These are phyloP conservation scores for Apium graveolens DNA, from an alignment of 129 eudicot species.

Conservation along the genomic window DNA sequence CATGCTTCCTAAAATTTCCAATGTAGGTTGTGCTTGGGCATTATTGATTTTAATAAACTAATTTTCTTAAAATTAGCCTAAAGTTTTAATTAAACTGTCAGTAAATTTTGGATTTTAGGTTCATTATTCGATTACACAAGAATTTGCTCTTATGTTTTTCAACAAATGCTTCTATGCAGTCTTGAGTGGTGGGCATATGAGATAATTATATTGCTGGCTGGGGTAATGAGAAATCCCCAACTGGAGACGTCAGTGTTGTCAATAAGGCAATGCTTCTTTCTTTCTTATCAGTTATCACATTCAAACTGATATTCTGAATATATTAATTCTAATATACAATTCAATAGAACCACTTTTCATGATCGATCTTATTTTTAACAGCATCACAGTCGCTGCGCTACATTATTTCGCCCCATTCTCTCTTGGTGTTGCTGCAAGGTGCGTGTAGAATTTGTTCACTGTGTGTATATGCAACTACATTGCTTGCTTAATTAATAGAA, in stretches of 20 bases:
- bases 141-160: not conserved
- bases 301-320: not conserved
- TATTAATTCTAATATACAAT: not conserved
- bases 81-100: too few relatives aligned
- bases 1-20: not conserved
- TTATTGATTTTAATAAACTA: not conserved
- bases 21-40: too few relatives aligned
- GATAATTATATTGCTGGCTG: constrained; percentile 7
- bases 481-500: not conserved
- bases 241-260: constrained; percentile 9
- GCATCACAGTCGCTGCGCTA: not conserved
- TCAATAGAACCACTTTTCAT: not conserved
- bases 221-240: constrained; percentile 7
- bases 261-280: not conserved
- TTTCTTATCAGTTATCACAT: not conserved
- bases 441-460: not conserved
- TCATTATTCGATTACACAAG: not conserved
- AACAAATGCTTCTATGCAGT: constrained; percentile 2
- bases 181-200: constrained; percentile 13
- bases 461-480: not conserved
- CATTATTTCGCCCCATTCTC: constrained; percentile 5
- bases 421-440: constrained; percentile 12
- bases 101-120: not conserved
- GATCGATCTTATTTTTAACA: not conserved
- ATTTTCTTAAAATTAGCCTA: not conserved